Percentiles rank a stretch among this genome's conserved stretches.
phyloP scores from a whole-genome alignment of 75 land plant genomes.

The Picea glauca region DNA sequence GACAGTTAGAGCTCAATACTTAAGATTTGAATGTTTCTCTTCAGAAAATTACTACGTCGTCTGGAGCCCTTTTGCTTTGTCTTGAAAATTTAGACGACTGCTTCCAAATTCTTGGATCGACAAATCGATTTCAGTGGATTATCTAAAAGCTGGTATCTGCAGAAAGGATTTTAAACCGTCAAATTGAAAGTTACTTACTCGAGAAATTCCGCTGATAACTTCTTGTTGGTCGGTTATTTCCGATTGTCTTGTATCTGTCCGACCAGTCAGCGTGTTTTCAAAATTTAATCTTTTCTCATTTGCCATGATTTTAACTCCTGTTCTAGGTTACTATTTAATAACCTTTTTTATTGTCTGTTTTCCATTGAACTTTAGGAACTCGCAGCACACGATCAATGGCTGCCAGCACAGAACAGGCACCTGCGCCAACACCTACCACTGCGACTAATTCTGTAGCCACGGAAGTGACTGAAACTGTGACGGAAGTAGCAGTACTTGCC shows the following conservation, averaged over 20 bases:
- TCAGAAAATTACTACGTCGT: no score
- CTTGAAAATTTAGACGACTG: no score
- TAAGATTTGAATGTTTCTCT: no score
- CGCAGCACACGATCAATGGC: slow-evolving; percentile 6
- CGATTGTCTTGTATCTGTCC: background rate
- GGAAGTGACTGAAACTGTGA: slow-evolving; percentile 11
- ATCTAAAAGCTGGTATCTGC: no score
- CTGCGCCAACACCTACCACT: slow-evolving; percentile 1
- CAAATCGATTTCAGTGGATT: no score
- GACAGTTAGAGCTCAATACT: no score
- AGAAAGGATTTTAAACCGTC: no score
- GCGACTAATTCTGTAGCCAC: background rate
- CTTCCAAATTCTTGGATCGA: no score
- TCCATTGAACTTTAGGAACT: background rate
- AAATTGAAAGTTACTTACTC: background rate
- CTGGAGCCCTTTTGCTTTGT: no score
- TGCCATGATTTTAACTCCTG: background rate
- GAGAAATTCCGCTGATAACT: background rate
- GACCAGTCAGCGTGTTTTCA: background rate
- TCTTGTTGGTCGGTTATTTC: background rate
- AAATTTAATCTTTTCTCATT: background rate
- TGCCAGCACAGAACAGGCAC: slow-evolving; percentile 7
- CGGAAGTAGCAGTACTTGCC: slow-evolving; percentile 1
- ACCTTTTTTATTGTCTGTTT: background rate
- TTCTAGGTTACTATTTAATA: background rate